phyloP scores from a whole-genome alignment of 305 asterid species.

The Fraxinus baroniana region DNA sequence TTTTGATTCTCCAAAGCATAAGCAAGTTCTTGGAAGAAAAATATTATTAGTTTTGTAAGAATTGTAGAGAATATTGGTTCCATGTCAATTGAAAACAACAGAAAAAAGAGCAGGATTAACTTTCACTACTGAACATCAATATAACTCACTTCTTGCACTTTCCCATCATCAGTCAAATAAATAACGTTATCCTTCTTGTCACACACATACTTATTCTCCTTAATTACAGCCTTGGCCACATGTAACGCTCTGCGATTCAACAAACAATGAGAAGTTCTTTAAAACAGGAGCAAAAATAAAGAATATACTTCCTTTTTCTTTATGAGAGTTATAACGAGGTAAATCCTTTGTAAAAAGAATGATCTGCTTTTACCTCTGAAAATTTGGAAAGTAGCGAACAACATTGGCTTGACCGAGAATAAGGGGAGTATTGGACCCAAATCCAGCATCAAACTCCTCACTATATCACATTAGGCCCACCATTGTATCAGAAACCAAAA shows the following conservation, averaged over 20 bases:
- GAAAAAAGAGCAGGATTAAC: slow-evolving; percentile 11
- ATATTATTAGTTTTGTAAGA: slow-evolving; percentile 10
- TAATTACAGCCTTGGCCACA: slow-evolving; percentile 74
- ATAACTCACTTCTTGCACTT: slow-evolving; percentile 74
- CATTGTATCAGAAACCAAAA: slow-evolving; percentile 23
- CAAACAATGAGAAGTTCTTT: slow-evolving; percentile 26
- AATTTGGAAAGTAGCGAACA: slow-evolving; percentile 79
- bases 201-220: slow-evolving; percentile 67
- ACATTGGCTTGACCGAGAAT: slow-evolving; percentile 86
- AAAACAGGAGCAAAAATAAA: slow-evolving; percentile 8
- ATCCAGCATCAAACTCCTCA: slow-evolving; percentile 88
- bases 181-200: slow-evolving; percentile 67
- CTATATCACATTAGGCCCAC: slow-evolving; percentile 33
- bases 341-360: not conserved
- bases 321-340: not conserved
- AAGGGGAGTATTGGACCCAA: slow-evolving; percentile 92
- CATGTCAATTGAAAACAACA: slow-evolving; percentile 17
- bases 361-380: slow-evolving; percentile 56
- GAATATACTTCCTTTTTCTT: not conserved
- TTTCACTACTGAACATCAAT: not conserved
- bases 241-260: slow-evolving; percentile 56
- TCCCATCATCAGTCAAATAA: slow-evolving; percentile 67
- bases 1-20: slow-evolving; percentile 6
- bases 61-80: not conserved
- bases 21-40: slow-evolving; percentile 4